phyloP scores from a whole-genome alignment of 1,284 basidiomycete species.

The Fomitopsis betulina region DNA sequence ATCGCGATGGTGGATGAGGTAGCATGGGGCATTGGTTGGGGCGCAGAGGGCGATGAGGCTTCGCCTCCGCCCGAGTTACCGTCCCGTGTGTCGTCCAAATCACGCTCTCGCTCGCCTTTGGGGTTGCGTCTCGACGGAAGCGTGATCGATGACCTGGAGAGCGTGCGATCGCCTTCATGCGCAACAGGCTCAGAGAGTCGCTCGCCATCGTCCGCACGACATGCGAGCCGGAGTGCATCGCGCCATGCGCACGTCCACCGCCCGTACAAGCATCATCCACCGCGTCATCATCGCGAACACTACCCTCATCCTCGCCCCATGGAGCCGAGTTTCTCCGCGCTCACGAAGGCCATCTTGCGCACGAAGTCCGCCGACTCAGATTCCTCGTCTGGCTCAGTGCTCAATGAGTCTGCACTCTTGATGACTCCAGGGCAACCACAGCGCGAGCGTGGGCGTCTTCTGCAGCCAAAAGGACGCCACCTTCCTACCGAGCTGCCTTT shows the following conservation, averaged over 20 bases:
- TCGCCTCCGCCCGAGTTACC: constrained; percentile 17
- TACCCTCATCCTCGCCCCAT: constrained; percentile 15
- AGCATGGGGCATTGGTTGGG: constrained; percentile 81
- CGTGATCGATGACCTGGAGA: constrained; percentile 24
- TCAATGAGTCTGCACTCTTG: constrained; percentile 26
- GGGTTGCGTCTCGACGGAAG: constrained; percentile 12
- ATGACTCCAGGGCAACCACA: constrained; percentile 23
- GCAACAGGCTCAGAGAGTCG: constrained; percentile 17
- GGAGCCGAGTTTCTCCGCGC: constrained; percentile 17
- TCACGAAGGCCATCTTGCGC: constrained; percentile 21
- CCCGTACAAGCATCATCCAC: constrained; percentile 16
- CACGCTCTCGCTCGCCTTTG: constrained; percentile 17
- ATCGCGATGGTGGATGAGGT: constrained; percentile 71
- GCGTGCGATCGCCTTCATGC: constrained; percentile 14
- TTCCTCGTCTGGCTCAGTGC: constrained; percentile 23
- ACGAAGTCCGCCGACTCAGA: constrained; percentile 21
- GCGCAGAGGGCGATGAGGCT: constrained; percentile 41
- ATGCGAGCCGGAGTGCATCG: constrained; percentile 23
- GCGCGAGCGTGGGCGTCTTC: constrained; percentile 13
- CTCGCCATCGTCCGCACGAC: constrained; percentile 19
- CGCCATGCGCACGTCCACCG: constrained; percentile 15
- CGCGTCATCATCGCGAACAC: constrained; percentile 14
- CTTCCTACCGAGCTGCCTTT: neutral
- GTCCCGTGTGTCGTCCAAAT: constrained; percentile 15
- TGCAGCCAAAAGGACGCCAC: constrained; percentile 9